Evolutionary conservation across 148 eudicot genomes (phyloP).

Genomic region (Bassia scoparia): DNA sequence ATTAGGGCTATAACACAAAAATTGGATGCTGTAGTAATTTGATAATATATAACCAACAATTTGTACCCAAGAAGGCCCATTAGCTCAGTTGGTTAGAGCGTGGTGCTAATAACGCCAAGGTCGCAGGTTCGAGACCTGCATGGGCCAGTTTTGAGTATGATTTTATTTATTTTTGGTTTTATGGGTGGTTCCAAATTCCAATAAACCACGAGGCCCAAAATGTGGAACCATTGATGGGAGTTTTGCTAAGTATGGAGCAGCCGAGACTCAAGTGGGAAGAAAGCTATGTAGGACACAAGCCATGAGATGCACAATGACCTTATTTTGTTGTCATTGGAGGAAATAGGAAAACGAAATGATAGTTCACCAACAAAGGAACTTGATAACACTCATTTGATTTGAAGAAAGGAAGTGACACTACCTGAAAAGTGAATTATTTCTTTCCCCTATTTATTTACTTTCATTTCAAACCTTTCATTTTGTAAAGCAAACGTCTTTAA

Average conservation of each 20-base stretch:
- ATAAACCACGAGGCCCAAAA: not conserved
- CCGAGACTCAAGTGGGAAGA: not conserved
- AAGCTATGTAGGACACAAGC: not conserved
- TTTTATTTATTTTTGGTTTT: not conserved
- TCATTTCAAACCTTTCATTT: constrained; percentile 14
- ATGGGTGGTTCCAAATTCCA: too few species aligned
- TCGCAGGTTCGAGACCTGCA: constrained; percentile 90
- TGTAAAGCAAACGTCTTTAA: constrained; percentile 8
- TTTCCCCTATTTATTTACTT: constrained; percentile 22
- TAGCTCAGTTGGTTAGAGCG: constrained; percentile 79
- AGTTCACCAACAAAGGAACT: constrained; percentile 12
- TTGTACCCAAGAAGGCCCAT: too few species aligned
- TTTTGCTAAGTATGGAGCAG: not conserved
- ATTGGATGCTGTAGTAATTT: too few species aligned
- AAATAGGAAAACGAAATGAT: constrained; percentile 14
- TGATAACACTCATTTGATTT: constrained; percentile 28
- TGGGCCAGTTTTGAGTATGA: constrained; percentile 39
- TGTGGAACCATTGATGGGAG: not conserved
- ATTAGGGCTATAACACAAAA: too few species aligned
- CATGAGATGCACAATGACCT: not conserved
- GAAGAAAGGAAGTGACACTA: constrained; percentile 19
- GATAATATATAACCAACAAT: too few species aligned
- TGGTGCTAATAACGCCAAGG: constrained; percentile 96
- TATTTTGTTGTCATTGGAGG: not conserved
- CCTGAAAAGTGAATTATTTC: constrained; percentile 15